A percentile compares a stretch with the other conserved stretches of the same genome.
These are phyloP conservation scores for Pseudogymnoascus sp. DNA, from an alignment of 2,329 filamentous ascomycete species.

Conservation along the genomic window DNA sequence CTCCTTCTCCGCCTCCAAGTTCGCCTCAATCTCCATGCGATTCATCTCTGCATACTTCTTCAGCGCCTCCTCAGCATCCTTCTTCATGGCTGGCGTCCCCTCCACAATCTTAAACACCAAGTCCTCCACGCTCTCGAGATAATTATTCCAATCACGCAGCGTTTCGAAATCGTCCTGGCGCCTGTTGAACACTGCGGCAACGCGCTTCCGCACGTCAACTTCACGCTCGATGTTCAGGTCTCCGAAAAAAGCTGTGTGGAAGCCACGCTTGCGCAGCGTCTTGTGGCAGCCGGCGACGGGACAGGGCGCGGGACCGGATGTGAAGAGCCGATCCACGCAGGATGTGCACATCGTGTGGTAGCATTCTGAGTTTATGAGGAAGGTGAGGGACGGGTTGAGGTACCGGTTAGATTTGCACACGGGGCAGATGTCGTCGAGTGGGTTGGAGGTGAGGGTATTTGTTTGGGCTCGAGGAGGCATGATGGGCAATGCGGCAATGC, in stretches of 20 bases:
- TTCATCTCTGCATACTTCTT: constrained; percentile 67
- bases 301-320: constrained; percentile 82
- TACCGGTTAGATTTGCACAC: constrained; percentile 97
- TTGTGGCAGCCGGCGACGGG: constrained; percentile 82
- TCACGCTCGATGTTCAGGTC: constrained; percentile 85
- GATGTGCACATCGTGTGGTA: constrained; percentile 98
- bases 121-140: constrained; percentile 85
- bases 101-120: constrained; percentile 82
- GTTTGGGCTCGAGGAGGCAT: not conserved
- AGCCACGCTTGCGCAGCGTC: constrained; percentile 77
- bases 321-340: constrained; percentile 92
- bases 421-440: constrained; percentile 69
- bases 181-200: constrained; percentile 78
- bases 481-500: not conserved
- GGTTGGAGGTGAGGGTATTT: constrained; percentile 1
- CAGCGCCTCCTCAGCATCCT: constrained; percentile 44
- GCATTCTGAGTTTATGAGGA: constrained; percentile 96
- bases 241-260: constrained; percentile 82
- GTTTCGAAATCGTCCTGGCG: constrained; percentile 85
- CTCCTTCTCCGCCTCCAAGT: constrained; percentile 45
- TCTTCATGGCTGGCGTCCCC: constrained; percentile 50
- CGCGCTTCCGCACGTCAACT: constrained; percentile 79
- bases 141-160: constrained; percentile 80
- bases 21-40: constrained; percentile 58
- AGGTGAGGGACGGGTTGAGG: constrained; percentile 87